A percentile compares a stretch with the other conserved stretches of the same genome.
phyloP scores from a whole-genome alignment of 2,329 filamentous ascomycete species.

The Nothophoma quercina region DNA sequence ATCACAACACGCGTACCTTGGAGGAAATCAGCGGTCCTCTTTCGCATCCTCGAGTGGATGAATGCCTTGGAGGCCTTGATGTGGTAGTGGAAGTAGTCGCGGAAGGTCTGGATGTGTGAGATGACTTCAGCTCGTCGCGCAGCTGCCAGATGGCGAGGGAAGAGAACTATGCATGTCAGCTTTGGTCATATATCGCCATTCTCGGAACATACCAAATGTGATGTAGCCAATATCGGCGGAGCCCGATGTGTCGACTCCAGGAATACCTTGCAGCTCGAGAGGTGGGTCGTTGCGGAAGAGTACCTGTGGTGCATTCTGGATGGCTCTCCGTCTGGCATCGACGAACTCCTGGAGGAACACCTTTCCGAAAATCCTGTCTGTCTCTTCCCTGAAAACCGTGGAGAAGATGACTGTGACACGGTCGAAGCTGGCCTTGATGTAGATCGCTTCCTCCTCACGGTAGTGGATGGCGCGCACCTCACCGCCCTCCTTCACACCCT shows the following conservation, averaged over 20 bases:
- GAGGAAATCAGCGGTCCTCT: slow-evolving; percentile 96
- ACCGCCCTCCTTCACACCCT: slow-evolving; percentile 87
- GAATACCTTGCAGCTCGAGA: slow-evolving; percentile 85
- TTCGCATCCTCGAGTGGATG: slow-evolving; percentile 97
- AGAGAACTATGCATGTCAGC: slow-evolving; percentile 71
- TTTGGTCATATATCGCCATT: slow-evolving; percentile 17
- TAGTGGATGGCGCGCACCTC: slow-evolving; percentile 97
- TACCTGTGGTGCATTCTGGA: slow-evolving; percentile 98
- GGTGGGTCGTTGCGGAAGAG: slow-evolving; percentile 95
- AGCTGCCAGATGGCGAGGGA: slow-evolving; percentile 90
- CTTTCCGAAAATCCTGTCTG: slow-evolving; percentile 95
- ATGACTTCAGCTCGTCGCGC: slow-evolving; percentile 95
- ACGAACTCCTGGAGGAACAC: slow-evolving; percentile 99
- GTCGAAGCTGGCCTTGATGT: slow-evolving; percentile 96
- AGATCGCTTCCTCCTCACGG: slow-evolving; percentile 98
- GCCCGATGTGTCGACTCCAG: slow-evolving; percentile 75
- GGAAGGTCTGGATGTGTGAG: slow-evolving; percentile 99
- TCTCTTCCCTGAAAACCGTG: slow-evolving; percentile 97
- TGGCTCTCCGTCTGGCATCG: slow-evolving; percentile 89
- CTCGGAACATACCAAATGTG: slow-evolving; percentile 78
- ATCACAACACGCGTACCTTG: slow-evolving; percentile 70
- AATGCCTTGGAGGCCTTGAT: slow-evolving; percentile 99
- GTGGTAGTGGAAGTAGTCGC: slow-evolving; percentile 99
- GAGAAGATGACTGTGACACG: slow-evolving; percentile 99
- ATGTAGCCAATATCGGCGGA: slow-evolving; percentile 95